Conservation (phyloP, 495 filamentous ascomycete species). For the Evansstolkia leycettana region DNA sequence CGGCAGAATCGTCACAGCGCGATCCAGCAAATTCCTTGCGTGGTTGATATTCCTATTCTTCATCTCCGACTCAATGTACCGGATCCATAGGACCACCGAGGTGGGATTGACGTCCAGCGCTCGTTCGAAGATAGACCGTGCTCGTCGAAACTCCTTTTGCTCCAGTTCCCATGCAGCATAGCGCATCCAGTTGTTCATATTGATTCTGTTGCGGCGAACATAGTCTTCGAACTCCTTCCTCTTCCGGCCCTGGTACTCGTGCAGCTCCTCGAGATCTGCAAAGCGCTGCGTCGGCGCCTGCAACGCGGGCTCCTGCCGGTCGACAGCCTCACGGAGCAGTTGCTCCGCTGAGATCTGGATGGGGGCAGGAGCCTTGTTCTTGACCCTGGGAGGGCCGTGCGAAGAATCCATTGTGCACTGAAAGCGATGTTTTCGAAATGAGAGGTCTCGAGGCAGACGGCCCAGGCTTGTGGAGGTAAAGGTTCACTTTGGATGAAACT, state of each 20-base stretch:
- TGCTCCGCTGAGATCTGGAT: slow-evolving; percentile 93
- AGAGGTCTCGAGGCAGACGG: no score
- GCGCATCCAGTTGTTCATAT: slow-evolving; percentile 98
- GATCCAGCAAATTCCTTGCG: slow-evolving; percentile 86
- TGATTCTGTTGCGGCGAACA: slow-evolving; percentile 86
- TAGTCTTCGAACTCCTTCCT: slow-evolving; percentile 96
- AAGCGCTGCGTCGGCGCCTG: slow-evolving; percentile 91
- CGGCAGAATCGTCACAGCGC: slow-evolving; percentile 89
- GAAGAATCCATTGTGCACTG: slow-evolving; percentile 67
- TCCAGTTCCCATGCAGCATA: slow-evolving; percentile 97
- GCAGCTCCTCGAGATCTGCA: slow-evolving; percentile 91
- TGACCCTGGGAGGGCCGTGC: slow-evolving; percentile 89
- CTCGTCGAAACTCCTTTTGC: slow-evolving; percentile 94
- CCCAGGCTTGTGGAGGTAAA: no score
- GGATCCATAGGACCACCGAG: slow-evolving; percentile 69
- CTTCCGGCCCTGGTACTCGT: slow-evolving; percentile 94
- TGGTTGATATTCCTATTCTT: slow-evolving; percentile 95
- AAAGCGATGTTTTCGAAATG: no score
- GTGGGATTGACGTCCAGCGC: slow-evolving; percentile 87
- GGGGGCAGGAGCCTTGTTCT: slow-evolving; percentile 89
- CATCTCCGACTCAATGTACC: slow-evolving; percentile 96
- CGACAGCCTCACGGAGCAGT: slow-evolving; percentile 93
- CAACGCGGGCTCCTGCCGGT: slow-evolving; percentile 81
- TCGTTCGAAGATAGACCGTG: slow-evolving; percentile 91
- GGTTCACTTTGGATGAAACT: no score